Percentiles rank a stretch among this genome's conserved stretches.
Evolutionary conservation across 2,329 filamentous ascomycete genomes (phyloP).

Genomic region (Fusarium subtropicale): DNA sequence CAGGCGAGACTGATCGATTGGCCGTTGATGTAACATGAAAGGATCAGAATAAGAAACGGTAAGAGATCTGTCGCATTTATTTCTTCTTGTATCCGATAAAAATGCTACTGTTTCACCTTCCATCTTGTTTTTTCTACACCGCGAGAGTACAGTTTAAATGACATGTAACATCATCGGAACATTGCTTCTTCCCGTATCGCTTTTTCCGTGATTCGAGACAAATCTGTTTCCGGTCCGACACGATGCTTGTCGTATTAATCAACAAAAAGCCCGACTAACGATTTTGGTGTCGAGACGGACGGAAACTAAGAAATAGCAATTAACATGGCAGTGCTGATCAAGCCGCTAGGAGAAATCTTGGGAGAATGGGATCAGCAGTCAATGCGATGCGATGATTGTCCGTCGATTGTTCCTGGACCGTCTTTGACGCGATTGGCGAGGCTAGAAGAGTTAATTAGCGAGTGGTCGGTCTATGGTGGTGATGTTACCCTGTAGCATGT

Average conservation of each 20-base stretch:
- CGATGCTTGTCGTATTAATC: neutral
- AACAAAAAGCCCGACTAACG: constrained; percentile 4
- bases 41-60: neutral
- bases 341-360: constrained; percentile 14
- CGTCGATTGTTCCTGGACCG: neutral
- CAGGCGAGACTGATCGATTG: neutral
- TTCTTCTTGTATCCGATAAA: neutral
- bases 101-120: neutral
- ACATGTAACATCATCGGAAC: neutral
- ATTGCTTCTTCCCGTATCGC: constrained; percentile 4
- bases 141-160: neutral
- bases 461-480: neutral
- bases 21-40: neutral
- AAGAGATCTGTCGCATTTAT: neutral
- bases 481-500: constrained; percentile 13
- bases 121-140: neutral
- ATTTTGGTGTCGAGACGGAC: constrained; percentile 12
- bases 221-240: neutral
- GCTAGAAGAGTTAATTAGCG: neutral
- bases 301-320: constrained; percentile 1
- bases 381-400: neutral
- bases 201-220: neutral
- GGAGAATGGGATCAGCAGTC: constrained; percentile 4
- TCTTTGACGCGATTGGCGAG: constrained; percentile 19
- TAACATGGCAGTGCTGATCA: constrained; percentile 28